phyloP scores from a whole-genome alignment of 1,284 basidiomycete species.

The Porodaedalea pini region DNA sequence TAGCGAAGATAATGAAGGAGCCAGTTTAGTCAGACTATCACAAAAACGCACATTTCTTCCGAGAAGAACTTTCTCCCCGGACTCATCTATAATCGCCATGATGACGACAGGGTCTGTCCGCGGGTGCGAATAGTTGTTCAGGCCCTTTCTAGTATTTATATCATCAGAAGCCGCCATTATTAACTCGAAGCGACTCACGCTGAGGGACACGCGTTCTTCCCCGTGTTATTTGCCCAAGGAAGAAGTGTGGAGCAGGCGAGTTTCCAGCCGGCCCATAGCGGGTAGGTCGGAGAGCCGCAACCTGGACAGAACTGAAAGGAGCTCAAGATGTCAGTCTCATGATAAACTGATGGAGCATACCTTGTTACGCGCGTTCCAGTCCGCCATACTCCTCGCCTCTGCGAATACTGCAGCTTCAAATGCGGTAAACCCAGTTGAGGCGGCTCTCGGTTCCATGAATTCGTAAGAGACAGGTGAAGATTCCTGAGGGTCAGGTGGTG shows the following conservation, averaged over 20 bases:
- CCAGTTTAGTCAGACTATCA: neutral
- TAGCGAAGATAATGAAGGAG: neutral
- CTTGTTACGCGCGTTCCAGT: conserved; percentile 88
- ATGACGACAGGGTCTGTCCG: conserved; percentile 90
- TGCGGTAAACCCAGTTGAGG: conserved; percentile 50
- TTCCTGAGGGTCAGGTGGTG: neutral
- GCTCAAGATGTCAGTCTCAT: neutral
- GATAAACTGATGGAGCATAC: conserved; percentile 35
- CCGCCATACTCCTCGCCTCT: conserved; percentile 73
- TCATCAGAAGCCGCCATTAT: conserved; percentile 6
- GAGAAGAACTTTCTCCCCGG: conserved; percentile 78
- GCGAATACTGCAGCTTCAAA: conserved; percentile 75
- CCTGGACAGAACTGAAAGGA: conserved; percentile 75
- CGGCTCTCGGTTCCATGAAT: conserved; percentile 69
- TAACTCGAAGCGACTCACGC: conserved; percentile 41
- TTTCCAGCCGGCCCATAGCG: conserved; percentile 97
- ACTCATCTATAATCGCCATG: conserved; percentile 81
- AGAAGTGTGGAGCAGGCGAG: conserved; percentile 72
- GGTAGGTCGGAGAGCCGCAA: conserved; percentile 81
- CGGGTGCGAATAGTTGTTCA: conserved; percentile 89
- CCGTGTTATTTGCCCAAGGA: conserved; percentile 63
- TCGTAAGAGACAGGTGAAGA: conserved; percentile 33
- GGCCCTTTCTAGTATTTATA: conserved; percentile 54
- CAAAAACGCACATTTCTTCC: conserved; percentile 70
- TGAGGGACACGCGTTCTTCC: conserved; percentile 63